These are phyloP conservation scores for Endoconidiophora polonica DNA, from an alignment of 2,329 filamentous ascomycete genomes.

Conservation along the genomic window DNA sequence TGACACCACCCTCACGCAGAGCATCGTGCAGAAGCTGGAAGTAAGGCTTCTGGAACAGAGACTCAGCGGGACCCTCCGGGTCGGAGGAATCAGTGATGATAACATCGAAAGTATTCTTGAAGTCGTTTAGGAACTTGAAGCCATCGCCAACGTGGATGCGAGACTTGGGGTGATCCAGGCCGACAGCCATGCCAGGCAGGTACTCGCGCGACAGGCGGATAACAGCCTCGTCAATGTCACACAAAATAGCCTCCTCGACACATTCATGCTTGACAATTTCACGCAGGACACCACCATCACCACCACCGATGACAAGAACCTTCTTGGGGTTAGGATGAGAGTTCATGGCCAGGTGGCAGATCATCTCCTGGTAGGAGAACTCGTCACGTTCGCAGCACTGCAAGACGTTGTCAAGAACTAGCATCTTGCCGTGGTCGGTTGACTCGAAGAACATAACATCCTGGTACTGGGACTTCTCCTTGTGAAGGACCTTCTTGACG, in stretches of 20 bases:
- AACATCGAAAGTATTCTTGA: slow-evolving; percentile 95
- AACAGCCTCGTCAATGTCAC: slow-evolving; percentile 98
- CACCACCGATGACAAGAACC: slow-evolving; percentile 93
- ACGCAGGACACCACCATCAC: slow-evolving; percentile 91
- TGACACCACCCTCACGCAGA: slow-evolving; percentile 87
- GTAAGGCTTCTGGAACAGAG: slow-evolving; percentile 96
- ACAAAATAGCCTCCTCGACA: slow-evolving; percentile 89
- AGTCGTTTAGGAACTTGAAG: slow-evolving; percentile 95
- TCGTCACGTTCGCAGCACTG: slow-evolving; percentile 97
- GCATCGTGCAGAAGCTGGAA: slow-evolving; percentile 86
- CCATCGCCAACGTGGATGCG: slow-evolving; percentile 89
- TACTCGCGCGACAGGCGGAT: slow-evolving; percentile 97
- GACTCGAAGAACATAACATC: slow-evolving; percentile 98
- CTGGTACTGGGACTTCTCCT: slow-evolving; percentile 99
- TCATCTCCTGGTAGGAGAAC: slow-evolving; percentile 99
- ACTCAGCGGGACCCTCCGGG: slow-evolving; percentile 90
- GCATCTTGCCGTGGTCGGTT: slow-evolving; percentile 86
- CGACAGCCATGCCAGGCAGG: slow-evolving; percentile 82
- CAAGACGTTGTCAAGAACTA: slow-evolving; percentile 97
- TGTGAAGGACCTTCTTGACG: slow-evolving; percentile 94
- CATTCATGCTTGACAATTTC: slow-evolving; percentile 98
- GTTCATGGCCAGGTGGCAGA: slow-evolving; percentile 96
- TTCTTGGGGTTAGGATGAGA: slow-evolving; percentile 96
- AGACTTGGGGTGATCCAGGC: slow-evolving; percentile 86
- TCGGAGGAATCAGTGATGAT: slow-evolving; percentile 99